Evolutionary conservation across 2,329 filamentous ascomycete species (phyloP), one percentile per base, ranked within the genome.

Genomic region (Metarhizium robertsii): DNA sequence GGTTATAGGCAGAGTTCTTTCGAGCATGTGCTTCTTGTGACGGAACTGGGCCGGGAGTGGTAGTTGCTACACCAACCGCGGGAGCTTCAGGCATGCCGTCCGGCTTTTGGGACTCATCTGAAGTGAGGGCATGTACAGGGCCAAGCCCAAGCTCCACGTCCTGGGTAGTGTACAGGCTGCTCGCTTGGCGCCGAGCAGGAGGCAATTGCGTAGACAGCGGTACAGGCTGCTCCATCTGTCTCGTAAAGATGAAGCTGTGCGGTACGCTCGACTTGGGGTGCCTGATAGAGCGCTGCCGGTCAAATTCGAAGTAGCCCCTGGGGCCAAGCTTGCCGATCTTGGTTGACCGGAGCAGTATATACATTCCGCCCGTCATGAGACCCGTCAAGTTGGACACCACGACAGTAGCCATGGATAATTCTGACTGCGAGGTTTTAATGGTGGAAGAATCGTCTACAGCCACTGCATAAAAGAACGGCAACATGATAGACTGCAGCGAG

Each of bases 361-460:
- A 85, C 29, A 88, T 74, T 16, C 83, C 79, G 4, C 84, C 83
- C 16, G 81, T 84, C 65, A 84, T 75, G 16, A 88, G 70, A 2
- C 85, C 86, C 0, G 84, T 84, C 2, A 86, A 73, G 63, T 87
- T 87, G 16, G 83, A 74, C 2, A 84, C 81, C 6, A 88, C 81
- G 16, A 84, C 80, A 30, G 83, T 82, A 45, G 87, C 79, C 74
- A 86, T 83, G 2, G 81, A 76, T 4, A 85, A 70, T 56, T 67
- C 78, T 48, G 79, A 70, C 11, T 55, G 57, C 8, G 50, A 11
- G 3, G 30, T 3, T 25, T 75, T 73, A 32, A 73, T 66, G 52
- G 69, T 66, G 40, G 71, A 67, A 50, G 67, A 62, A 48, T 73
- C 66, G 42, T 64, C 66, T 55, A 82, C 78, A 6, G 78, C 74